These are phyloP conservation scores for Blastobotrys capitulatus DNA, from an alignment of 1,139 yeast species.

Conservation along the genomic window DNA sequence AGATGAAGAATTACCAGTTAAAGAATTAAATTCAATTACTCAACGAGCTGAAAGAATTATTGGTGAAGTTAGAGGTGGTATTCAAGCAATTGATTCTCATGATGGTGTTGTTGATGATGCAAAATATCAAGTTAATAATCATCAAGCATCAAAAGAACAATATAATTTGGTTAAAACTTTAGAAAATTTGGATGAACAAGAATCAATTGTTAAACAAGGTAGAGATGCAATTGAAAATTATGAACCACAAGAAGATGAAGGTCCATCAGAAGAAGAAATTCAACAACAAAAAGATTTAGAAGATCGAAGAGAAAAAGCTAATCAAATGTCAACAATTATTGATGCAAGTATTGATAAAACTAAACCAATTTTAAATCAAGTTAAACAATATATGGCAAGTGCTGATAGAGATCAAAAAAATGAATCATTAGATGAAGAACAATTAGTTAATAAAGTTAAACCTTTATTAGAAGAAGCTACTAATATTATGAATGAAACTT, in stretches of 20 bases:
- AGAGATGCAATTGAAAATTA: constrained; percentile 1
- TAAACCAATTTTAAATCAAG: constrained; percentile 7
- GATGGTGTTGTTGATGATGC: constrained; percentile 1
- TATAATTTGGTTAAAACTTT: constrained; percentile 4
- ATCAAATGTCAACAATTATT: constrained; percentile 8
- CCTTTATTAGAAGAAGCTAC: constrained; percentile 10
- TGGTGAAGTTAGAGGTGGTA: constrained; percentile 9
- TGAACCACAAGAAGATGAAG: constrained; percentile 6
- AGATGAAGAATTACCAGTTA: constrained; percentile 1
- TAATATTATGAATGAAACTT: constrained; percentile 6
- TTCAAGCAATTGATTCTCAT: constrained; percentile 8
- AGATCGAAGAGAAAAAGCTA: constrained; percentile 6
- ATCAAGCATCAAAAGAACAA: constrained; percentile 4
- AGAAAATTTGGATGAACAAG: constrained; percentile 1
- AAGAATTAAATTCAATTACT: background rate
- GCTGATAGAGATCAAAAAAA: constrained; percentile 10
- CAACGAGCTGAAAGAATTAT: constrained; percentile 1
- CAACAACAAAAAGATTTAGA: constrained; percentile 3
- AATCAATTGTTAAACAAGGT: background rate
- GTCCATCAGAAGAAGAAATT: constrained; percentile 9
- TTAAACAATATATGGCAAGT: constrained; percentile 6
- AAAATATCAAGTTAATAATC: background rate
- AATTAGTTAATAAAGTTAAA: constrained; percentile 5
- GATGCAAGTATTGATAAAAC: constrained; percentile 9
- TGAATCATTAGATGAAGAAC: constrained; percentile 7